These are phyloP conservation scores for Globisporangium paroecandrum DNA, from an alignment of 352 stramenopile genomes.

Conservation along the genomic window DNA sequence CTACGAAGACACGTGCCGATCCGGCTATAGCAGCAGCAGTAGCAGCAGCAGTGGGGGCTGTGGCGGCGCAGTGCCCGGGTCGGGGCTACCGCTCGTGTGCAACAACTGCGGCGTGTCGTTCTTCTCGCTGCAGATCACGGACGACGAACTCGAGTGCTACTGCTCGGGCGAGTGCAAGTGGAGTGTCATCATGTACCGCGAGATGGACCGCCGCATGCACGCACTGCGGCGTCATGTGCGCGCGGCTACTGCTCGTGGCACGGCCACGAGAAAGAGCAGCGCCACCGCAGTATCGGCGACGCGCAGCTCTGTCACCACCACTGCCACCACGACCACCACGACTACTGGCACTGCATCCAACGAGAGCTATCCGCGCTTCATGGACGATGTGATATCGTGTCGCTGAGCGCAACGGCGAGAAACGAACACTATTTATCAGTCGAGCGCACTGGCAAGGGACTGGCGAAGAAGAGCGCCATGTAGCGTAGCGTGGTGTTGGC, in stretches of 20 bases:
- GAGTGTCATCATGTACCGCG: slow-evolving; percentile 84
- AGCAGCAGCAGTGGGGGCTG: background rate
- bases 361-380: slow-evolving; percentile 23
- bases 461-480: background rate
- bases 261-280: background rate
- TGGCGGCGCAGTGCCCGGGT: slow-evolving; percentile 23
- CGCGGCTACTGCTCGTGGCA: background rate
- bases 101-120: slow-evolving; percentile 82
- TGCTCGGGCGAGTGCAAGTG: slow-evolving; percentile 88
- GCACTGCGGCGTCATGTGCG: slow-evolving; percentile 32
- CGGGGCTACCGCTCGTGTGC: slow-evolving; percentile 71
- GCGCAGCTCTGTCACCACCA: background rate
- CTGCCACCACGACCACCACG: background rate
- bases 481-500: too few species aligned
- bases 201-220: slow-evolving; percentile 75
- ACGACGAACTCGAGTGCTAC: slow-evolving; percentile 72
- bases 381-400: slow-evolving; percentile 33
- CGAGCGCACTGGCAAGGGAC: background rate
- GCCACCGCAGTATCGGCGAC: background rate
- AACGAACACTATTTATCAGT: slow-evolving; percentile 18
- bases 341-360: background rate
- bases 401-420: slow-evolving; percentile 15
- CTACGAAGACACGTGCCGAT: slow-evolving; percentile 24
- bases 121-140: slow-evolving; percentile 65
- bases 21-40: slow-evolving; percentile 11